Percentiles rank a stretch among this genome's conserved stretches.
Conservation (phyloP, 257 asterid species). For the Primulina tabacum region DNA sequence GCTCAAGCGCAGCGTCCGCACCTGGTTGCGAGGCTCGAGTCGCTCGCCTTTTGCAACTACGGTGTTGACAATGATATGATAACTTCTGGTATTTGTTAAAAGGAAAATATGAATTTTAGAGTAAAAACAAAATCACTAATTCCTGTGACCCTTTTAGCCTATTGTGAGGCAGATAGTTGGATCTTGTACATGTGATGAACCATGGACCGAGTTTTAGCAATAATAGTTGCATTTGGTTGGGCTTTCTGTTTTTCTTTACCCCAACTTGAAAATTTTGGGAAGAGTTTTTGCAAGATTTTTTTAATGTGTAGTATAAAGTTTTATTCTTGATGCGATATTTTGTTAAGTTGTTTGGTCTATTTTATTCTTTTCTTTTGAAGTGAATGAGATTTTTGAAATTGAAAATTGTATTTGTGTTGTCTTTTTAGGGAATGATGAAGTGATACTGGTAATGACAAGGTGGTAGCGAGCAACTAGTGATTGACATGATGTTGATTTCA, state of each 20-base stretch:
- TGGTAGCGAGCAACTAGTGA: neutral
- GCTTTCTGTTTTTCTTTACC: neutral
- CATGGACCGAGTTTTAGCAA: neutral
- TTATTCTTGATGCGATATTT: neutral
- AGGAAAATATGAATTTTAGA: neutral
- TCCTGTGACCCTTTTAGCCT: slow-evolving; percentile 3
- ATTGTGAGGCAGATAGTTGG: neutral
- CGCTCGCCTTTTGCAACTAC: no score
- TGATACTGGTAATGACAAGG: neutral
- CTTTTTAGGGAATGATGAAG: neutral
- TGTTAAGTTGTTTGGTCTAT: neutral
- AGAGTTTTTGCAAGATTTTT: neutral
- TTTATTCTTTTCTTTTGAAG: no score
- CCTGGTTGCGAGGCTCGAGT: no score
- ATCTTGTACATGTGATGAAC: neutral
- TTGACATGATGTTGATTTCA: neutral
- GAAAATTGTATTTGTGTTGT: neutral
- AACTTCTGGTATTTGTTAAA: neutral
- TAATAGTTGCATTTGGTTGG: neutral
- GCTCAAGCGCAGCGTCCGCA: no score
- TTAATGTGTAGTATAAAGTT: neutral
- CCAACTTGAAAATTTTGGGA: neutral
- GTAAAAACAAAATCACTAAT: neutral
- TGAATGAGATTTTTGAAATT: neutral
- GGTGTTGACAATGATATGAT: neutral